Base-by-base conservation (phyloP, 192 early-diverging fungal genomes). In the Entomortierella chlamydospora region DNA sequence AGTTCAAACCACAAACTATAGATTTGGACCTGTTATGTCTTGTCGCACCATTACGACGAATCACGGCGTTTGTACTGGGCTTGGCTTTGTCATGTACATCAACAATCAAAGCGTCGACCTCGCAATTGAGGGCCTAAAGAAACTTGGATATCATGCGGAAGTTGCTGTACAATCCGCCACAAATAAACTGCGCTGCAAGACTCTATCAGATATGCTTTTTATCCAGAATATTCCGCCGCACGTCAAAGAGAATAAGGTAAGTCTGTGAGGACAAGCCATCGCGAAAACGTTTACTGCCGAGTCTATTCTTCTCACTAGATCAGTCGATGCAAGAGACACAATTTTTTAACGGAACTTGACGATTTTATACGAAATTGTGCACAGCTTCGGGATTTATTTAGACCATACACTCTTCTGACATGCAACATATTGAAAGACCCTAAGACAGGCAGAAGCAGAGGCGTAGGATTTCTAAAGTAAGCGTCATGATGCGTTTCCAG, bases 21-120 rank as follows among this genome's bases (percentile, higher is more conserved):
- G 76, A n/a, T 79, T 70, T 51, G 76, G 76, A 9, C 55, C 66
- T 0, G 76, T 79, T 15, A 79, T 79, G 62, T 79, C 76, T n/a
- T 79, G 76, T 31, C 33, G 76, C 4, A 70, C 68, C 10, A 79
- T 79, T 33, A 70, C 76, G 9, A 78, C 66, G 4, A 51, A 57
- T 26, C 57, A 70, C 23, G 76, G 76, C 6, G 68, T 60, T 6
- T 79, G 76, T 31, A 70, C 65, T 9, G 76, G 76, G 11, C 68
- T 79, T 2, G 76, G 76, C 0, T 79, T 79, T 61, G 76, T 79
- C 4, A 79, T 79, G 76, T 79, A 66, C 28, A 70, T 70, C 23
- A 50, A 57, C 51, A 65, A 66, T 11, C 34, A 70, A 18, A 79
- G 76, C 26, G 76, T 64, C 2, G 57, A 64, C 42, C 26, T 49